Evolutionary conservation across 2,329 filamentous ascomycete species (phyloP).

Genomic region (Ophiocordyceps sinensis): DNA sequence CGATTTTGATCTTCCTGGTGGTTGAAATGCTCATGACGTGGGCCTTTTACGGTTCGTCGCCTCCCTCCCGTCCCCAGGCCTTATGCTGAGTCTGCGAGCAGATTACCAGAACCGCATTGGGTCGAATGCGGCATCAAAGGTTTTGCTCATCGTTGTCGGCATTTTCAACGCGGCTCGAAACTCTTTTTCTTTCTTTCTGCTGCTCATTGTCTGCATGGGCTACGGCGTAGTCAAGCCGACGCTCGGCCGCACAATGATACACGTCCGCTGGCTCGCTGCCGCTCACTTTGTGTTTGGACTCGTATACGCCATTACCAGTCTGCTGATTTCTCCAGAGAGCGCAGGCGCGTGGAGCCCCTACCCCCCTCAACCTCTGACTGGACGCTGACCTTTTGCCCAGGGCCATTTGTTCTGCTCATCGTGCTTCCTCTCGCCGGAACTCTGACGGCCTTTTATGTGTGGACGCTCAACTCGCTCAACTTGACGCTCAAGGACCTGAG

Average conservation of each 20-base stretch:
- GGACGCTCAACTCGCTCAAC: slow-evolving; percentile 93
- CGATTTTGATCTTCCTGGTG: slow-evolving; percentile 86
- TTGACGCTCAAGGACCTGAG: slow-evolving; percentile 91
- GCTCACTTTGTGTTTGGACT: slow-evolving; percentile 92
- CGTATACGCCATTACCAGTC: slow-evolving; percentile 79
- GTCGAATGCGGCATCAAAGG: slow-evolving; percentile 68
- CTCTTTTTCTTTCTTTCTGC: slow-evolving; percentile 94
- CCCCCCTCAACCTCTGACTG: neutral
- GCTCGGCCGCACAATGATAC: slow-evolving; percentile 85
- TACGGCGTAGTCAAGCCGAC: slow-evolving; percentile 95
- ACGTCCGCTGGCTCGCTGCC: slow-evolving; percentile 78
- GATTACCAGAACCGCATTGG: slow-evolving; percentile 90
- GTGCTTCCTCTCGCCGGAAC: slow-evolving; percentile 85
- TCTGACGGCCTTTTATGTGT: slow-evolving; percentile 93
- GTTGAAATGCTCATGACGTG: slow-evolving; percentile 97
- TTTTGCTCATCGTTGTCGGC: slow-evolving; percentile 80
- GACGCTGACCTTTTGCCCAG: slow-evolving; percentile 24
- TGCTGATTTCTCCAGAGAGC: slow-evolving; percentile 77
- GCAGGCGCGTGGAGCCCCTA: slow-evolving; percentile 38
- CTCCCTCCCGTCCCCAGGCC: neutral
- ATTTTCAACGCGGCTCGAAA: slow-evolving; percentile 87
- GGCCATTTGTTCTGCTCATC: slow-evolving; percentile 81
- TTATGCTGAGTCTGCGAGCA: slow-evolving; percentile 24
- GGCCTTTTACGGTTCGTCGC: slow-evolving; percentile 71
- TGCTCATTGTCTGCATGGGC: slow-evolving; percentile 98